A percentile compares a stretch with the other conserved stretches of the same genome.
Evolutionary conservation across 2,329 filamentous ascomycete species (phyloP).

Genomic region (Fusarium concolor): DNA sequence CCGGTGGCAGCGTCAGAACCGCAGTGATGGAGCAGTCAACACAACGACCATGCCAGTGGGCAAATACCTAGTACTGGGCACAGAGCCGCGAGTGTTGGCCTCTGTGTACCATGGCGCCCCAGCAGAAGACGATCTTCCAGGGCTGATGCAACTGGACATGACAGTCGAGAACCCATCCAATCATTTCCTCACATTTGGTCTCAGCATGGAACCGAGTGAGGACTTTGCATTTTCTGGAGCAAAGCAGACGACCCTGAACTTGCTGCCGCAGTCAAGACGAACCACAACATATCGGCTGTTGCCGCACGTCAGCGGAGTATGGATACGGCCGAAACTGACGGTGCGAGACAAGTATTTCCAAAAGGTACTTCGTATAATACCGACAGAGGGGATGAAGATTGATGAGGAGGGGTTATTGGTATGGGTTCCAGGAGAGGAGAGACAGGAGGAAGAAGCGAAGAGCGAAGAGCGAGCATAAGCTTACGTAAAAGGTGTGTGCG

Average conservation of each 20-base stretch:
- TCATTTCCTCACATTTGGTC: slow-evolving; percentile 93
- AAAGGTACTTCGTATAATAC: slow-evolving; percentile 84
- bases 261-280: slow-evolving; percentile 84
- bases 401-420: slow-evolving; percentile 73
- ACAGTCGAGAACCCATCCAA: slow-evolving; percentile 93
- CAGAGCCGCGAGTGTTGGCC: slow-evolving; percentile 86
- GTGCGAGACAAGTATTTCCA: slow-evolving; percentile 94
- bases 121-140: slow-evolving; percentile 45
- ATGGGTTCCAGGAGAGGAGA: slow-evolving; percentile 64
- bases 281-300: slow-evolving; percentile 80
- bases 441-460: slow-evolving; percentile 27
- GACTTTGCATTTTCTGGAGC: slow-evolving; percentile 93
- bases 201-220: slow-evolving; percentile 92
- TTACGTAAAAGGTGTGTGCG: slow-evolving; percentile 5
- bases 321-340: slow-evolving; percentile 78
- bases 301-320: slow-evolving; percentile 72
- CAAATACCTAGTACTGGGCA: slow-evolving; percentile 81
- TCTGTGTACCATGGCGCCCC: slow-evolving; percentile 59
- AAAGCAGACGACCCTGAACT: slow-evolving; percentile 82
- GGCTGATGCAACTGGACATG: slow-evolving; percentile 61
- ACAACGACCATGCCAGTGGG: slow-evolving; percentile 80
- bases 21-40: slow-evolving; percentile 57
- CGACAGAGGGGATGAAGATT: slow-evolving; percentile 77
- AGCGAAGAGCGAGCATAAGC: slow-evolving; percentile 14
- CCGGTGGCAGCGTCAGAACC: slow-evolving; percentile 74